A percentile compares a stretch with the other conserved stretches of the same genome.
Conservation (phyloP, 371 early-diverging fungal genomes). For the Encephalitozoon hellem region DNA sequence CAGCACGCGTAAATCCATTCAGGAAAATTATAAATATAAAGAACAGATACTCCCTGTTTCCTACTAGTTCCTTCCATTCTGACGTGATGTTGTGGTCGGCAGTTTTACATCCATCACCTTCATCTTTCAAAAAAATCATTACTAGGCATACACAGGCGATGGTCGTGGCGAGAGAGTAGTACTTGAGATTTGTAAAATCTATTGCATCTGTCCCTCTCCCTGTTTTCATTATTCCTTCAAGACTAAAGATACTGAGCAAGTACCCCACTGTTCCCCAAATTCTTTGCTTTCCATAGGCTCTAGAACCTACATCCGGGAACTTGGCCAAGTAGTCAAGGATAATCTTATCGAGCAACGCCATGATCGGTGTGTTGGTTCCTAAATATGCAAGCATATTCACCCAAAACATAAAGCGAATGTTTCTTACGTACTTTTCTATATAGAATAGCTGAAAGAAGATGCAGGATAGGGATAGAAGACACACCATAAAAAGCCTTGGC, state of each 20-base stretch:
- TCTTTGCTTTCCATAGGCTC: slow-evolving; percentile 60
- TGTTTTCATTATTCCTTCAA: slow-evolving; percentile 32
- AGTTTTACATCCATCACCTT: neutral
- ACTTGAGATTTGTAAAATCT: slow-evolving; percentile 45
- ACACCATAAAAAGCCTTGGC: slow-evolving; percentile 49
- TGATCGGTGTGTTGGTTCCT: slow-evolving; percentile 31
- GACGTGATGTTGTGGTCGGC: slow-evolving; percentile 2
- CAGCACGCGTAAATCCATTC: slow-evolving; percentile 60
- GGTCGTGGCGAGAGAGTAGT: slow-evolving; percentile 42
- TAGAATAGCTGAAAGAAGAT: slow-evolving; percentile 56
- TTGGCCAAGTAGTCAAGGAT: slow-evolving; percentile 55
- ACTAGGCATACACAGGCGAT: slow-evolving; percentile 1
- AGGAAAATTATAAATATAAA: slow-evolving; percentile 62
- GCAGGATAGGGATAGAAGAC: slow-evolving; percentile 33
- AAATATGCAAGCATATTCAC: slow-evolving; percentile 49
- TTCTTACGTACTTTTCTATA: slow-evolving; percentile 5
- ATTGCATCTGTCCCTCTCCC: neutral
- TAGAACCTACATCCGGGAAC: slow-evolving; percentile 41
- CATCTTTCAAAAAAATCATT: slow-evolving; percentile 27
- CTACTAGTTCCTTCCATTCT: slow-evolving; percentile 46
- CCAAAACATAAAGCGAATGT: slow-evolving; percentile 32
- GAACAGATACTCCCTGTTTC: slow-evolving; percentile 58
- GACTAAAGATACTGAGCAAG: slow-evolving; percentile 42
- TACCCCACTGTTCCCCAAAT: slow-evolving; percentile 61
- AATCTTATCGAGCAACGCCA: slow-evolving; percentile 57